Conservation (phyloP, 2,329 filamentous ascomycete genomes). For the Dothidotthia symphoricarpi region DNA sequence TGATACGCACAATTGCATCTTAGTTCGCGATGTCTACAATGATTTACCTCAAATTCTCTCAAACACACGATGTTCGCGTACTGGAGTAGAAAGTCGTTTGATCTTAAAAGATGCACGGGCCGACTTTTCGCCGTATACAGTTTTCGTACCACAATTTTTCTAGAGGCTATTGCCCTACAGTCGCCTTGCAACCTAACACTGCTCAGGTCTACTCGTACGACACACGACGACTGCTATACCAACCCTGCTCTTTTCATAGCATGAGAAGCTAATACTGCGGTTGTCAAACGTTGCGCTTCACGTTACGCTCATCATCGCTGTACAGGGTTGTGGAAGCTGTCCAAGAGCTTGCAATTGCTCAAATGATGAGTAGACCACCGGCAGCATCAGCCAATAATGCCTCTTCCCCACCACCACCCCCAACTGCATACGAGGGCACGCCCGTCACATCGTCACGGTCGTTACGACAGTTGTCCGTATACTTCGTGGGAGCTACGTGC, state of each 20-base stretch:
- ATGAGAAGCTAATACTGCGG: too few relatives aligned
- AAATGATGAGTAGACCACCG: slow-evolving; percentile 27
- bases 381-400: slow-evolving; percentile 16
- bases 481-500: slow-evolving; percentile 74
- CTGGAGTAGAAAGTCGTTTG: too few relatives aligned
- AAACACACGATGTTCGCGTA: too few relatives aligned
- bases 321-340: slow-evolving; percentile 20
- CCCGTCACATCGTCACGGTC: slow-evolving; percentile 50
- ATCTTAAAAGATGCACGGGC: too few relatives aligned
- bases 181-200: not conserved
- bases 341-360: slow-evolving; percentile 19
- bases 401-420: slow-evolving; percentile 12
- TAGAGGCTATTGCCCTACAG: too few relatives aligned
- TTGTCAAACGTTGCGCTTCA: too few relatives aligned
- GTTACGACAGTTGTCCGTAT: slow-evolving; percentile 64
- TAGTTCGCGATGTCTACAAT: too few relatives aligned
- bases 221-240: slow-evolving; percentile 9
- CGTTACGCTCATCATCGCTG: slow-evolving; percentile 8
- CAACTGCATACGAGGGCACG: slow-evolving; percentile 28
- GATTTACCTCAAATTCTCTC: too few relatives aligned
- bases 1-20: too few relatives aligned
- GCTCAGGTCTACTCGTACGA: slow-evolving; percentile 1
- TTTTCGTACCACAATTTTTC: too few relatives aligned
- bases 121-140: too few relatives aligned
- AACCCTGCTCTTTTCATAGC: too few relatives aligned